Evolutionary conservation across 441 rosid genomes (phyloP).

Genomic region (Capsella rubella): DNA sequence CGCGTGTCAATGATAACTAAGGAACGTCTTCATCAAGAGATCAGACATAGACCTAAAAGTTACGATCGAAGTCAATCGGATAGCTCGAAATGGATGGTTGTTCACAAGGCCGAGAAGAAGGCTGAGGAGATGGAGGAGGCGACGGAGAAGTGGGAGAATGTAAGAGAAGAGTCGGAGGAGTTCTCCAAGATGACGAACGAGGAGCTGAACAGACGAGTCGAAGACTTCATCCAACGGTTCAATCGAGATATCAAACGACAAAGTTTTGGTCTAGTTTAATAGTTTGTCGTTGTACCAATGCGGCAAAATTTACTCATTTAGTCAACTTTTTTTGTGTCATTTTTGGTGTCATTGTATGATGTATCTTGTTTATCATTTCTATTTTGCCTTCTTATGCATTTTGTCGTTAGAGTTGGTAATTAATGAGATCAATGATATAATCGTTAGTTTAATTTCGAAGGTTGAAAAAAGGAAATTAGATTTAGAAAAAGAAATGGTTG

Average conservation of each 20-base stretch:
- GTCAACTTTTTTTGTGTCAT: slow-evolving; percentile 26
- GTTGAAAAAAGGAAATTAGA: neutral
- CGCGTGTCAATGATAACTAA: neutral
- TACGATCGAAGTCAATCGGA: slow-evolving; percentile 45
- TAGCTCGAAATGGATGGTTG: slow-evolving; percentile 43
- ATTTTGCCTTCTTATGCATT: neutral
- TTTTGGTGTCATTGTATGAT: slow-evolving; percentile 1
- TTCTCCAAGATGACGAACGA: slow-evolving; percentile 70
- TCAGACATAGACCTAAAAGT: slow-evolving; percentile 15
- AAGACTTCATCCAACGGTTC: slow-evolving; percentile 69
- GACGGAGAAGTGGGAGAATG: slow-evolving; percentile 35
- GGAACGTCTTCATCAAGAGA: slow-evolving; percentile 14
- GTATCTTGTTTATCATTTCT: slow-evolving; percentile 15
- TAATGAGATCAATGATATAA: slow-evolving; percentile 27
- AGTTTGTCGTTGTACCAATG: neutral
- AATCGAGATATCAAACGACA: slow-evolving; percentile 61
- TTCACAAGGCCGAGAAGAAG: slow-evolving; percentile 27
- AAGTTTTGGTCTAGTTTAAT: slow-evolving; percentile 27
- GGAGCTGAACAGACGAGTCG: slow-evolving; percentile 76
- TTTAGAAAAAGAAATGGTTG: neutral
- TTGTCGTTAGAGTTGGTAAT: slow-evolving; percentile 36
- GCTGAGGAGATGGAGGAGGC: slow-evolving; percentile 24
- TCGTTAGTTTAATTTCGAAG: slow-evolving; percentile 3
- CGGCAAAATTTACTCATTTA: slow-evolving; percentile 27
- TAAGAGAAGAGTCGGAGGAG: slow-evolving; percentile 53